Percentiles rank a stretch among this genome's conserved stretches.
These are phyloP conservation scores for Hanseniaspora lachancei DNA, from an alignment of 805 yeast genomes.

Conservation along the genomic window DNA sequence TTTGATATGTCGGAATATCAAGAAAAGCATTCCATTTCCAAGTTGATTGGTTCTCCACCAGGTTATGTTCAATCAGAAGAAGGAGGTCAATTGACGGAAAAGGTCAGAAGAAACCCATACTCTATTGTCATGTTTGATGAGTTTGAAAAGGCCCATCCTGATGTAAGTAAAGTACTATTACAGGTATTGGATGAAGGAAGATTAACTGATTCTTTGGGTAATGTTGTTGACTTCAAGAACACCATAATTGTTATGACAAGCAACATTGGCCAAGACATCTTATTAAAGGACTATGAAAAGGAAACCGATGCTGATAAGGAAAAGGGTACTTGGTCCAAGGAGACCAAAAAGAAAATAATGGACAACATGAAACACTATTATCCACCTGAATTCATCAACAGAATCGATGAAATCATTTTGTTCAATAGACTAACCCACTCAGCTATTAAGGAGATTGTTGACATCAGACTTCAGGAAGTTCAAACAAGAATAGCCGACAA, in stretches of 20 bases:
- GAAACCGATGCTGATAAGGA: constrained; percentile 30
- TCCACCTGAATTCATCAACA: constrained; percentile 90
- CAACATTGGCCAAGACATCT: constrained; percentile 85
- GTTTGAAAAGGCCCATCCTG: constrained; percentile 93
- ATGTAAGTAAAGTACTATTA: constrained; percentile 74
- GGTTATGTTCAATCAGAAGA: constrained; percentile 91
- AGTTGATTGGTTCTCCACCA: constrained; percentile 95
- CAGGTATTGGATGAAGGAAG: constrained; percentile 95
- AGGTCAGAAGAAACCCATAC: constrained; percentile 88
- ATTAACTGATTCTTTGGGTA: constrained; percentile 89
- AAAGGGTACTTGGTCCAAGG: constrained; percentile 44
- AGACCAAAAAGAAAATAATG: constrained; percentile 44
- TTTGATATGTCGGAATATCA: constrained; percentile 98
- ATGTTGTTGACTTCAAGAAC: constrained; percentile 84
- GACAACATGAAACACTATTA: constrained; percentile 59
- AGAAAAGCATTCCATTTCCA: constrained; percentile 80
- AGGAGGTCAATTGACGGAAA: constrained; percentile 92
- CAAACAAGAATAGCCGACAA: constrained; percentile 66
- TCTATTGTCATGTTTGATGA: constrained; percentile 89
- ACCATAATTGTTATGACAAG: constrained; percentile 94
- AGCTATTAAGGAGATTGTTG: constrained; percentile 68
- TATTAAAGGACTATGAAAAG: constrained; percentile 46
- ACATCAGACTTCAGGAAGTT: constrained; percentile 70
- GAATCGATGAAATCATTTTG: constrained; percentile 86
- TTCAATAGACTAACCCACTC: constrained; percentile 76